These are phyloP conservation scores for Butyriboletus loyo DNA, from an alignment of 768 basidiomycete species.

Conservation along the genomic window DNA sequence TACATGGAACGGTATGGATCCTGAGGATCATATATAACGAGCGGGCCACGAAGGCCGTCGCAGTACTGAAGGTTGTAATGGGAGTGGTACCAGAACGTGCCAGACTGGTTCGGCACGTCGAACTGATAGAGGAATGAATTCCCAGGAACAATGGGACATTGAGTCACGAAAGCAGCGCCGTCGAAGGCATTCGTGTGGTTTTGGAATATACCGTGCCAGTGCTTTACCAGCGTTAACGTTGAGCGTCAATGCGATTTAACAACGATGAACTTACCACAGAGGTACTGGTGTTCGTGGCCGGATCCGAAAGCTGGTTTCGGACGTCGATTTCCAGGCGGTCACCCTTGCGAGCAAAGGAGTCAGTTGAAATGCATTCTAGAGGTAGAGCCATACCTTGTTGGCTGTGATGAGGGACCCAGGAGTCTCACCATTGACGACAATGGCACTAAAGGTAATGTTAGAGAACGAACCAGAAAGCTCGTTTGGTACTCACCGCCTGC, in stretches of 20 bases:
- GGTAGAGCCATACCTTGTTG: slow-evolving; percentile 29
- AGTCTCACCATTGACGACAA: slow-evolving; percentile 40
- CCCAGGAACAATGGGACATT: slow-evolving; percentile 42
- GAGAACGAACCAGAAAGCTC: neutral
- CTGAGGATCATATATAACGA: slow-evolving; percentile 45
- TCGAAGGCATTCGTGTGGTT: slow-evolving; percentile 41
- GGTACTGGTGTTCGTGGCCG: slow-evolving; percentile 38
- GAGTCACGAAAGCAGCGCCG: slow-evolving; percentile 45
- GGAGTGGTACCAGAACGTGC: slow-evolving; percentile 49
- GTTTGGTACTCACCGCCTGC: slow-evolving; percentile 22
- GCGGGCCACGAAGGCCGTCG: slow-evolving; percentile 49
- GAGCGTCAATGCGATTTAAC: neutral
- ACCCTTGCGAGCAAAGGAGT: slow-evolving; percentile 26
- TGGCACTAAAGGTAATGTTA: slow-evolving; percentile 26
- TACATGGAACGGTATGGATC: slow-evolving; percentile 32
- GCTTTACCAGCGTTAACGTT: slow-evolving; percentile 17
- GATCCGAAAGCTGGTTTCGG: slow-evolving; percentile 36
- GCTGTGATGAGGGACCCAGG: slow-evolving; percentile 41
- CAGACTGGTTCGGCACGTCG: slow-evolving; percentile 23
- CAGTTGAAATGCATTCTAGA: neutral
- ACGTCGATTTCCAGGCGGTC: slow-evolving; percentile 42
- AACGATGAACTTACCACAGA: slow-evolving; percentile 34
- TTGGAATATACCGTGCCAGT: slow-evolving; percentile 52
- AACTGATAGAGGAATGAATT: slow-evolving; percentile 41
- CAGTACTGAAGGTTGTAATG: slow-evolving; percentile 52